These are phyloP conservation scores for Paraleonurus japonicus DNA, from an alignment of 257 asterid species.

Conservation along the genomic window DNA sequence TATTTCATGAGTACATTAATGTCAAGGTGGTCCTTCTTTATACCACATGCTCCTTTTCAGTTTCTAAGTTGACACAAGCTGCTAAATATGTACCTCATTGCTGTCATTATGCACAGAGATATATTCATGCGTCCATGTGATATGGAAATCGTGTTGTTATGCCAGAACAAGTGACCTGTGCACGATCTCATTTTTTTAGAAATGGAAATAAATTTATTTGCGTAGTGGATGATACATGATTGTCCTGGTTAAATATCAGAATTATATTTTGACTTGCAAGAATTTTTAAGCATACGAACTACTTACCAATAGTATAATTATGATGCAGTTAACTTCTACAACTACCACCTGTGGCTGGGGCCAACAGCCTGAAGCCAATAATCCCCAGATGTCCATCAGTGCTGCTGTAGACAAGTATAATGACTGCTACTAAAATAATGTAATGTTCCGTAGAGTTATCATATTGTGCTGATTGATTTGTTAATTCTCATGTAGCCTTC, in stretches of 20 bases:
- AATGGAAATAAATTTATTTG: not conserved
- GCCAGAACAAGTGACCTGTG: too few relatives aligned
- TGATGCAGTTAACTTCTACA: slow-evolving; percentile 37
- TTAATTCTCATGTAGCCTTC: slow-evolving; percentile 31
- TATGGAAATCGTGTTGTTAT: not conserved
- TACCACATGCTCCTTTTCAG: not conserved
- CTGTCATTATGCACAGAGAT: slow-evolving; percentile 14
- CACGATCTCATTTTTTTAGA: too few relatives aligned
- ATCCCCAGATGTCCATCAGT: slow-evolving; percentile 26
- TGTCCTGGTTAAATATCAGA: slow-evolving; percentile 1
- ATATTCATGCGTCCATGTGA: not conserved
- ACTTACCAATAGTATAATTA: slow-evolving; percentile 16
- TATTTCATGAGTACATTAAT: not conserved
- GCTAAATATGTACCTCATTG: not conserved
- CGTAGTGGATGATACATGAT: not conserved
- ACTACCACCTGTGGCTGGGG: slow-evolving; percentile 17
- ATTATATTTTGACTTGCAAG: not conserved
- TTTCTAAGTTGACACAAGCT: slow-evolving; percentile 11
- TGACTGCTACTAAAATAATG: not conserved
- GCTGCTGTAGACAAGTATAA: slow-evolving; percentile 30
- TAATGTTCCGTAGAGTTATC: not conserved
- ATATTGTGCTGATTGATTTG: slow-evolving; percentile 18
- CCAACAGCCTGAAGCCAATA: slow-evolving; percentile 29
- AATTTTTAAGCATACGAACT: not conserved
- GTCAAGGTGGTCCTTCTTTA: not conserved